A percentile compares a stretch with the other conserved stretches of the same genome.
Conservation (phyloP, 2,329 filamentous ascomycete species). For the Aphanocladium album region DNA sequence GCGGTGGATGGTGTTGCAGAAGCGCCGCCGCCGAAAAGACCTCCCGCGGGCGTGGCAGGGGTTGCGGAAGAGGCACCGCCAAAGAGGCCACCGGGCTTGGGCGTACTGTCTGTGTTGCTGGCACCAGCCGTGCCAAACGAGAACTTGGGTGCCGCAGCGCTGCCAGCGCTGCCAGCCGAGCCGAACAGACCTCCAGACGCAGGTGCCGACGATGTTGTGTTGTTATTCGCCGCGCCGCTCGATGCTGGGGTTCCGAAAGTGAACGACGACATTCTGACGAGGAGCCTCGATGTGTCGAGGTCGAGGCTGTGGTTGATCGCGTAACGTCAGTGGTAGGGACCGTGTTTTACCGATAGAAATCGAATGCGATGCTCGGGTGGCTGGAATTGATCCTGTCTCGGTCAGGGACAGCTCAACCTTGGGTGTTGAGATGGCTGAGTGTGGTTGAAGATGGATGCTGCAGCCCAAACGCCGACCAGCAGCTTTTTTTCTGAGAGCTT, state of each 20-base stretch:
- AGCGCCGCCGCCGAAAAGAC: conserved; percentile 20
- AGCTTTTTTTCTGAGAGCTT: conserved; percentile 15
- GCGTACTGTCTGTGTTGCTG: conserved; percentile 4
- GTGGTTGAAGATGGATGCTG: conserved; percentile 3
- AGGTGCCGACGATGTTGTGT: conserved; percentile 32
- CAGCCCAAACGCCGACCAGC: background rate
- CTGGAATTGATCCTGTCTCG: background rate
- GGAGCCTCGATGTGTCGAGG: background rate
- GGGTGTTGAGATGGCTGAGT: background rate
- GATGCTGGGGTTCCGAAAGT: conserved; percentile 31
- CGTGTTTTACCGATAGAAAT: background rate
- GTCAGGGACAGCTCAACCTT: background rate
- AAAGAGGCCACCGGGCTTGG: conserved; percentile 5
- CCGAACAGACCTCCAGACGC: conserved; percentile 27
- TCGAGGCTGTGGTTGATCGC: background rate
- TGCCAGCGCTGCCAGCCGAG: conserved; percentile 18
- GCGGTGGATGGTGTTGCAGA: conserved; percentile 6
- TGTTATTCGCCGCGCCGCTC: conserved; percentile 28
- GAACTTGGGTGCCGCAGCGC: conserved; percentile 20
- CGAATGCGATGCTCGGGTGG: background rate
- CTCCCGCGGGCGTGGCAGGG: conserved; percentile 16
- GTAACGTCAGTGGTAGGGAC: background rate
- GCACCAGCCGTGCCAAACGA: conserved; percentile 24
- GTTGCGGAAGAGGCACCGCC: conserved; percentile 6
- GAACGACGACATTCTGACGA: conserved; percentile 33